phyloP scores from a whole-genome alignment of 2,329 filamentous ascomycete species.

The Neofusicoccum laricinum region DNA sequence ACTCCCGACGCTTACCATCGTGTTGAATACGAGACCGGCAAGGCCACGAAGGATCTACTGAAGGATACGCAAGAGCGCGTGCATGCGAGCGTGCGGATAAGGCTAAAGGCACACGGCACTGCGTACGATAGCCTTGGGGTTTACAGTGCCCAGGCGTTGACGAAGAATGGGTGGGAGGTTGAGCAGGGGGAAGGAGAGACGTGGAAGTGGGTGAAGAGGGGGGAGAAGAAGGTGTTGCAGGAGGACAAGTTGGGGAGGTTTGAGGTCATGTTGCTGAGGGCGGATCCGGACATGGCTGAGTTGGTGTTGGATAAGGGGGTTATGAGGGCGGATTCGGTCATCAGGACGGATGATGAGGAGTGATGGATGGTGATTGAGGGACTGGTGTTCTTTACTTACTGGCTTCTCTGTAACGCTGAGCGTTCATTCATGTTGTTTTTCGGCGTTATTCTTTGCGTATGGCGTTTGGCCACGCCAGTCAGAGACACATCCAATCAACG shows the following conservation, averaged over 20 bases:
- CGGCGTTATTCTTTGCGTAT: not conserved
- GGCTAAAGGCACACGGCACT: conserved; percentile 7
- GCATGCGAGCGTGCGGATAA: conserved; percentile 20
- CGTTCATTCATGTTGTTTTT: too few species aligned
- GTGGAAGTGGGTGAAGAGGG: not conserved
- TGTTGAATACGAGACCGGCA: conserved; percentile 16
- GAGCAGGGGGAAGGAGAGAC: not conserved
- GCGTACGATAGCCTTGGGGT: conserved; percentile 10
- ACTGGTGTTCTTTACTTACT: not conserved
- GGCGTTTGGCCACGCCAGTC: not conserved
- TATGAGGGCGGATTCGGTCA: conserved; percentile 2
- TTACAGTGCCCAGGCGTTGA: conserved; percentile 17
- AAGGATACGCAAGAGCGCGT: conserved; percentile 20
- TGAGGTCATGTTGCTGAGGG: not conserved
- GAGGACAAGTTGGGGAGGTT: conserved; percentile 12
- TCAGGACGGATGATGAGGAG: not conserved
- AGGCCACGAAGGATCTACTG: conserved; percentile 1
- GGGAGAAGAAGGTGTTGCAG: not conserved
- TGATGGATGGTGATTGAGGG: not conserved
- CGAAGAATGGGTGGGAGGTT: not conserved
- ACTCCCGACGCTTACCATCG: conserved; percentile 16
- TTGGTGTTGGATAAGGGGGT: conserved; percentile 2
- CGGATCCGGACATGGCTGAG: not conserved
- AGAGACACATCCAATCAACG: too few species aligned
- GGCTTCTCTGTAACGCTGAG: not conserved